phyloP scores from a whole-genome alignment of 352 stramenopile genomes.

The Pythium sp. region DNA sequence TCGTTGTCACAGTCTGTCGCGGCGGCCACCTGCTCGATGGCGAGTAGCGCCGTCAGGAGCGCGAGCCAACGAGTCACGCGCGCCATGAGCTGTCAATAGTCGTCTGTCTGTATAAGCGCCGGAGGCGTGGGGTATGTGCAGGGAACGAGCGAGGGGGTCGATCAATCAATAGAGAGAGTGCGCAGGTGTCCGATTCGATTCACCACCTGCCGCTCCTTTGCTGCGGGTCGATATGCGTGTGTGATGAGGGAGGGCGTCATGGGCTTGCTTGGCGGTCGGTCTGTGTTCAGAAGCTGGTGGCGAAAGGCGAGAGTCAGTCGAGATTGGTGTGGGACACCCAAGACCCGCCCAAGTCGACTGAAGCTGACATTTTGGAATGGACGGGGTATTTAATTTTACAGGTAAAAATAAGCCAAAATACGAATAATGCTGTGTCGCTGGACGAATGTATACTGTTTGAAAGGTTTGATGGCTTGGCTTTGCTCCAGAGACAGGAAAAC shows the following conservation, averaged over 20 bases:
- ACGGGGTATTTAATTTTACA: neutral
- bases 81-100: conserved; percentile 6
- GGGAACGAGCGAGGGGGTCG: neutral
- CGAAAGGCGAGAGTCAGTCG: conserved; percentile 6
- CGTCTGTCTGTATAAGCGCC: neutral
- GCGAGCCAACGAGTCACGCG: conserved; percentile 12
- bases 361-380: neutral
- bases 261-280: neutral
- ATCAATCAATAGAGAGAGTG: neutral
- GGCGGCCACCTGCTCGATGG: neutral
- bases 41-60: neutral
- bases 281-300: neutral
- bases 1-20: conserved; percentile 26
- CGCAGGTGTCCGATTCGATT: neutral
- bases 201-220: neutral
- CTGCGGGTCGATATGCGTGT: neutral
- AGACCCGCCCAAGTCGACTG: neutral
- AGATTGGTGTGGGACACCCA: conserved; percentile 6
- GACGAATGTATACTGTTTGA: neutral
- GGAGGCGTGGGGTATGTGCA: neutral
- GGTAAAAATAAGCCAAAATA: too few relatives aligned
- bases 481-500: neutral
- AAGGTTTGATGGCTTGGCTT: neutral
- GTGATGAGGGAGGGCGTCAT: neutral
- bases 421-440: neutral